Base-by-base conservation (phyloP, 1,139 yeast genomes). In the Pichia cactophila region DNA sequence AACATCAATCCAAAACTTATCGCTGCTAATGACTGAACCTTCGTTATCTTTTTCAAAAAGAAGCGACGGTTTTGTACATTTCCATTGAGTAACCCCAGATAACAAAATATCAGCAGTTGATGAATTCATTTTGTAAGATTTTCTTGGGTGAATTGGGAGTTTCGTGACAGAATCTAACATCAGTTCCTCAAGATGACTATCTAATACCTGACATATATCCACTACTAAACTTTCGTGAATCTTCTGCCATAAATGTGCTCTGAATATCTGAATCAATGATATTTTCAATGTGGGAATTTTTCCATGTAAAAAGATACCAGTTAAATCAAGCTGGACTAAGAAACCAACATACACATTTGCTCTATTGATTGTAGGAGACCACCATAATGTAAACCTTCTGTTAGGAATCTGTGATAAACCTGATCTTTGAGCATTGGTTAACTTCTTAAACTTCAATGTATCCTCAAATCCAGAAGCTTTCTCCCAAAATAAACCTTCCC, bases 401-500 rank as follows among this genome's bases (percentile, higher is more conserved):
- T 94, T 94, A 4, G 99, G 99, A 61, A 94, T 92, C 69, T 94
- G 99, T 64, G 95, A 87, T 57, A 94, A 77, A 64, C 99, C 99
- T 3, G 97, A 85, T 61, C 98, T 74, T 70, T 94, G 99, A 1
- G 99, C 99, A 68, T 90, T 92, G 2, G 99, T 94, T 59, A 94
- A 76, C 65, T 90, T 94, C 65, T 90, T 88, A 67, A 89, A 87
- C 64, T 90, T 92, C 75, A 94, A 77, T 0, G 96, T 86, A 60
- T 94, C 98, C 65, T 94, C 99, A 64, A 90, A 92, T 0, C 98
- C 98, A 28, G 96, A 83, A 0, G 95, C 92, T 61, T 88, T 88
- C 62, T 94, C 98, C 99, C 99, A 94, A 66, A 94, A 94, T 29
- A 94, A 71, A 4, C 98, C 98, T 70, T 94, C 99, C 98, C 98